Evolutionary conservation across 163 green algal species (phyloP), one percentile per base, ranked within the genome.

Genomic region (Scenedesmus sp.): DNA sequence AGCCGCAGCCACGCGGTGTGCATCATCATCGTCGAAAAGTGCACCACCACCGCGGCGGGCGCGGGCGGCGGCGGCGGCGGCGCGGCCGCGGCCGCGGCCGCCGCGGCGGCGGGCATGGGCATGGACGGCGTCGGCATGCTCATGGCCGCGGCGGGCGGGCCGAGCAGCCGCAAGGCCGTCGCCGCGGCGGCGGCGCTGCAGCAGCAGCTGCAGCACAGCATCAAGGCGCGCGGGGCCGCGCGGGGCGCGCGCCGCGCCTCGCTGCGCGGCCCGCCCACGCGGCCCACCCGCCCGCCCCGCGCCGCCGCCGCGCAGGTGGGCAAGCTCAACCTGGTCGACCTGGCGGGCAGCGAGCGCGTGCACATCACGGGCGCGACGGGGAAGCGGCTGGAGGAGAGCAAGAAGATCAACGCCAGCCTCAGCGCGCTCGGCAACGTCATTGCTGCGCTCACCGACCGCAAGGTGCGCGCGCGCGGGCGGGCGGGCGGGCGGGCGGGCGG

Each of bases 291-390:
- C 18, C 48, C 17, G 48, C 17, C 17, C 48, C 18, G 48, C 15
- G 15, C 48, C 18, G 48, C 39, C 6, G 7, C 39, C 39, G 39
- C 36, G n/a, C 84, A 92, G 86, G 92, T 97, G 17, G 94, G 93
- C 66, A 98, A 98, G 88, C 90, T 99, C 0, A 98, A 98, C 86
- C 91, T 99, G 78, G 96, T 99, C 36, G 96, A 99, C 83, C 84
- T 99, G 76, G 96, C 96, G 24, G 96, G 95, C 34, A 94, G 84
- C 60, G 96, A 99, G 92, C 89, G 95, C 6, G 94, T 98, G 67
- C 88, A 95, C 75, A 88, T 98, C 66, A 98, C 94, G 20, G 96
- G 96, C 6, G 94, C 94, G 9, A 95, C 93, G 24, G 92, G 92
- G 50, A 93, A 94, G 87, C 80, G 95, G 51, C 88, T 99, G 83